Percentiles rank a stretch among this genome's conserved stretches.
These are phyloP conservation scores for Pythium utonaiense DNA, from an alignment of 352 stramenopile genomes.

Conservation along the genomic window DNA sequence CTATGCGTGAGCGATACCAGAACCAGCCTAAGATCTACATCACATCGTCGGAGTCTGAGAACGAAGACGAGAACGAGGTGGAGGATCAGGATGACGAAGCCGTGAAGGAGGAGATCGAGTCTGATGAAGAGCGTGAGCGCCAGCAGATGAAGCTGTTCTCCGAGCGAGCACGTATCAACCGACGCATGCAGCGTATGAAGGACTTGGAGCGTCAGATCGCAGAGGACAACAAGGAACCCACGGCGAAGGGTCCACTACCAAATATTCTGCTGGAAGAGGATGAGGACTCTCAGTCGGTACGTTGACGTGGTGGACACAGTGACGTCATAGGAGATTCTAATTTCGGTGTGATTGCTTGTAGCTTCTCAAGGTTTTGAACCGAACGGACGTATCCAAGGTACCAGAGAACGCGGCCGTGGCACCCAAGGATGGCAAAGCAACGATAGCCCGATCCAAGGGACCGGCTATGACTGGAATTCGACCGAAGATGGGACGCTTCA, in stretches of 20 bases:
- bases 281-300: slow-evolving; percentile 71
- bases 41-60: slow-evolving; percentile 80
- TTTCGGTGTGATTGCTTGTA: slow-evolving; percentile 16
- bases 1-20: slow-evolving; percentile 62
- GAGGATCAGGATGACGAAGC: slow-evolving; percentile 53
- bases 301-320: neutral
- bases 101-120: slow-evolving; percentile 54
- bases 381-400: slow-evolving; percentile 38
- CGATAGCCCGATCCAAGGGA: neutral
- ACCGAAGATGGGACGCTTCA: slow-evolving; percentile 48
- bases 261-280: slow-evolving; percentile 75
- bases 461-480: neutral
- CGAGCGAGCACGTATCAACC: slow-evolving; percentile 75
- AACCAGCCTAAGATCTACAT: slow-evolving; percentile 87
- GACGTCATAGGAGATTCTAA: neutral
- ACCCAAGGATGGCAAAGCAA: neutral
- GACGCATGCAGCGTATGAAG: slow-evolving; percentile 84
- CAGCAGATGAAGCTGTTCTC: slow-evolving; percentile 88
- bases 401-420: neutral
- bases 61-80: slow-evolving; percentile 50
- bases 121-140: slow-evolving; percentile 74
- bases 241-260: slow-evolving; percentile 29
- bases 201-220: slow-evolving; percentile 65
- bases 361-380: slow-evolving; percentile 58
- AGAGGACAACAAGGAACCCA: slow-evolving; percentile 37